A percentile compares a stretch with the other conserved stretches of the same genome.
phyloP scores from a whole-genome alignment of 768 basidiomycete genomes.

The Clitopilus passeckerianus region DNA sequence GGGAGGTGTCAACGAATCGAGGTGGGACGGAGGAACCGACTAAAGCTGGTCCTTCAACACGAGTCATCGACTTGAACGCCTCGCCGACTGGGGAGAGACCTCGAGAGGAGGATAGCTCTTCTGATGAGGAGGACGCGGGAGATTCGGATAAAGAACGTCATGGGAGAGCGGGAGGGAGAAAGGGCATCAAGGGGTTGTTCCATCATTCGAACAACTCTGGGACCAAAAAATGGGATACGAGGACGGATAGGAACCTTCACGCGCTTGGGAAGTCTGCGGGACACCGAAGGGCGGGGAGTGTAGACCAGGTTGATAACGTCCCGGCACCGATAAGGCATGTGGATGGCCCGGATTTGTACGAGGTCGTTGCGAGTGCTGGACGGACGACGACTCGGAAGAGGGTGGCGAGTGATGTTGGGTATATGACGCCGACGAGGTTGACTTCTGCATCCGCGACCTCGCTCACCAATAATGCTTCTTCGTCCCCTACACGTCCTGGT shows the following conservation, averaged over 20 bases:
- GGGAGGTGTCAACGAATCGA: conserved; percentile 1
- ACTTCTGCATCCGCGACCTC: background rate
- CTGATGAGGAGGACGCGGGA: too few species aligned
- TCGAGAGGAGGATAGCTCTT: background rate
- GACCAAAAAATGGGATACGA: conserved; percentile 14
- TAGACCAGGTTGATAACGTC: conserved; percentile 2
- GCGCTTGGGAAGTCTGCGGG: background rate
- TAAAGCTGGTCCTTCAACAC: too few species aligned
- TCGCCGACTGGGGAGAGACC: background rate
- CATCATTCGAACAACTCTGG: background rate
- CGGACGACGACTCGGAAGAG: background rate
- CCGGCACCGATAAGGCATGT: too few species aligned
- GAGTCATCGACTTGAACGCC: background rate
- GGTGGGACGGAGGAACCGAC: too few species aligned
- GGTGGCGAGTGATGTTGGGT: conserved; percentile 1
- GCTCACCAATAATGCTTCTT: background rate
- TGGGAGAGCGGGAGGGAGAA: conserved; percentile 4
- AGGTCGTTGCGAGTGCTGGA: background rate
- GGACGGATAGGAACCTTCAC: conserved; percentile 19
- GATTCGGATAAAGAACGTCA: too few species aligned
- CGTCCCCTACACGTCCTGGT: background rate
- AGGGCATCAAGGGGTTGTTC: conserved; percentile 2
- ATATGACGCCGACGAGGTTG: background rate
- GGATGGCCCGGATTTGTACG: background rate
- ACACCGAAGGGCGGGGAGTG: background rate